Percentiles rank a stretch among this genome's conserved stretches.
These are phyloP conservation scores for Capillidium heterosporum DNA, from an alignment of 371 early-diverging fungal genomes.

Conservation along the genomic window DNA sequence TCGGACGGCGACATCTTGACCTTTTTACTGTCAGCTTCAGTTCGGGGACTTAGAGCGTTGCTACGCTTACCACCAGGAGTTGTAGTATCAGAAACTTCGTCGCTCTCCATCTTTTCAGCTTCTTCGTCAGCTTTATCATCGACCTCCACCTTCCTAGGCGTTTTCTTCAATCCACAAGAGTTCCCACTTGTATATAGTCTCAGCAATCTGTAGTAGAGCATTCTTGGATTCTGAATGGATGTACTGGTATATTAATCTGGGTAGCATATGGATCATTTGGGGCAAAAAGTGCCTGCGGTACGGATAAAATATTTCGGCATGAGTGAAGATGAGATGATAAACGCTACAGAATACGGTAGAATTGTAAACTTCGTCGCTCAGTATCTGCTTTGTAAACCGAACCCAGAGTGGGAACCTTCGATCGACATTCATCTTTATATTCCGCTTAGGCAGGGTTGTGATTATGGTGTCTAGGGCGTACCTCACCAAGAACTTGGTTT, in stretches of 20 bases:
- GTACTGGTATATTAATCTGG: conserved; percentile 53
- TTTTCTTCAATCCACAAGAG: neutral
- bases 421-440: conserved; percentile 20
- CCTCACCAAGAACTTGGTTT: conserved; percentile 61
- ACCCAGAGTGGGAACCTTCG: conserved; percentile 69
- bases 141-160: neutral
- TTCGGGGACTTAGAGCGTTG: no score
- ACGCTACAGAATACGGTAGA: conserved; percentile 72
- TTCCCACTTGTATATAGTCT: conserved; percentile 3
- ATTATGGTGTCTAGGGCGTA: conserved; percentile 88
- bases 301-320: conserved; percentile 74
- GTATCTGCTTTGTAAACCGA: conserved; percentile 64
- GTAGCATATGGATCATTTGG: conserved; percentile 64
- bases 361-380: conserved; percentile 81
- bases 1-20: no score
- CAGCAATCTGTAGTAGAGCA: neutral
- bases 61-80: no score
- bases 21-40: no score
- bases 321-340: conserved; percentile 78
- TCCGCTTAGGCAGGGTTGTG: conserved; percentile 68
- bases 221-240: neutral
- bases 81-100: no score
- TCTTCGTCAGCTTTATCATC: neutral
- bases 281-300: conserved; percentile 75
- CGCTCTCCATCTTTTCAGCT: neutral